Evolutionary conservation across 2,329 filamentous ascomycete species (phyloP), one percentile per base, ranked within the genome.

Genomic region (Ilyonectria sp.): DNA sequence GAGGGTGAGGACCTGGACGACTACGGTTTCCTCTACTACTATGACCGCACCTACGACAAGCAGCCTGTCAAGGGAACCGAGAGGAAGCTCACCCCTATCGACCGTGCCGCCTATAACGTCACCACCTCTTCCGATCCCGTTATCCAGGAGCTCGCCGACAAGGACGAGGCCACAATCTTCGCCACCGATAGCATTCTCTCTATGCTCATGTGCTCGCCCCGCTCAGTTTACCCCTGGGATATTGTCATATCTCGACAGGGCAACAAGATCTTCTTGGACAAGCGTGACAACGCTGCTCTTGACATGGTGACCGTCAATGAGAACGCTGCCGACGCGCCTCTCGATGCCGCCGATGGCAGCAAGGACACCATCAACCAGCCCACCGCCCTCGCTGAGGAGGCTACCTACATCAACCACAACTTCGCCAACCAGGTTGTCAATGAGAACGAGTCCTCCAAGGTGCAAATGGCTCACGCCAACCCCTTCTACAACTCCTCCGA

Each of bases 321-420:
- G 86, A 99, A 99, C 83, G 96, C 96, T 10, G 93, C 93, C 69
- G 96, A 99, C 82, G 94, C 95, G 29, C 96, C 96, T 43, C 89
- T 98, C 60, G 96, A 99, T 81, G 90, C 93, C 31, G 91, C 94
- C 64, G 95, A 98, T 78, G 94, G 94, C 77, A 94, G 94, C 86
- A 97, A 97, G 85, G 96, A 99, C 80, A 87, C 89, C 72, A 92
- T 99, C 84, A 99, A 99, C 89, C 94, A 94, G 79, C 96, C 96
- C n/a, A 85, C 87, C 62, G 94, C 95, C 60, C 91, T 99, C 65
- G 95, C 97, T 78, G 92, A 98, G 82, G 96, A 99, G 85, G 96
- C 96, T 62, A 99, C 96, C 59, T 97, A 98, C 86, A 99, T 99
- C 89, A 99, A 99, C 90, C 96, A 98, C 89, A 97, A 98, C 87